Base-by-base conservation (phyloP, 164 flowering plant genomes). In the Euptelea pleiosperma region DNA sequence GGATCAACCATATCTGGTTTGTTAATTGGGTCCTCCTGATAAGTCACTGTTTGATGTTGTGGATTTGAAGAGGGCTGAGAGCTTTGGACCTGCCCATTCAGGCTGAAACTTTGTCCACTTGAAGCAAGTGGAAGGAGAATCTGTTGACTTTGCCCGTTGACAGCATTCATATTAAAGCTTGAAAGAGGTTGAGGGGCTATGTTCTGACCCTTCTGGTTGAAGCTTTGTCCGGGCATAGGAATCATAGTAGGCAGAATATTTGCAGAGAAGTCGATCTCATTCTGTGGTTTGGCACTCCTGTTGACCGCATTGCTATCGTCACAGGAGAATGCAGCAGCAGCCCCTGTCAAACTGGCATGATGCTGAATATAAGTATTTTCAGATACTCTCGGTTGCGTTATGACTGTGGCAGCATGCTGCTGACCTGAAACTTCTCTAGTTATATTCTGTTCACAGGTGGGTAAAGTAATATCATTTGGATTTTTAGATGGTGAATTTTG, bases 401-500 rank as follows among this genome's bases (percentile, higher is more conserved):
- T 29, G 26, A n/a, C 30, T 34, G 50, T 19, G 31, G 52, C 25
- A 22, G 55, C 44, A 44, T 33, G n/a, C n/a, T n/a, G n/a, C n/a
- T 29, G 52, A 24, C 31, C 52, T 48, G 52, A 66, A 49, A 51
- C 51, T 6, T 52, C 69, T 52, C 25, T 66, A 36, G 14, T 43
- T 39, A 21, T 54, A 48, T 54, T 44, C 22, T 37, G 61, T 39
- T 44, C 70, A 44, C 11, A 14, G 36, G 33, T 58, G 21, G 56
- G 57, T 12, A 65, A 19, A 48, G 58, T 24, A 18, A 55, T 51
- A 18, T 64, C 66, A 22, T 34, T 37, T 19, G 21, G 50, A 51
- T 25, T 37, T 52, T n/a, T 55, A 58, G 73, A 46, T 46, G 56
- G 51, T 46, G 63, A 57, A 56, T 50, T 52, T n/a, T 49, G 68